Base-by-base conservation (phyloP, 208 protist species). In the Wallacemonas sp. region DNA sequence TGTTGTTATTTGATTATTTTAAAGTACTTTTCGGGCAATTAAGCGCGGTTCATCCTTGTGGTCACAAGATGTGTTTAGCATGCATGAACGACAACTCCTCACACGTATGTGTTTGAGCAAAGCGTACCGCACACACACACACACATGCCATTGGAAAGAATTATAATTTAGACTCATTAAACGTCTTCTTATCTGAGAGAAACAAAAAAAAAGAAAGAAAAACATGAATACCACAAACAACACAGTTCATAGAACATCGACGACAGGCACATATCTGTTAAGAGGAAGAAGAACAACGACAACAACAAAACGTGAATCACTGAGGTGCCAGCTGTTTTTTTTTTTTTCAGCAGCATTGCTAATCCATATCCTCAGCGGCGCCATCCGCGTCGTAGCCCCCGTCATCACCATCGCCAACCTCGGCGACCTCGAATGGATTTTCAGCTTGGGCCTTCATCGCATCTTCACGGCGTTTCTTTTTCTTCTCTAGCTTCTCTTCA, bases 341-440 rank as follows among this genome's bases (percentile, higher is more conserved):
- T n/a, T n/a, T n/a, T n/a, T n/a, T n/a, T n/a, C n/a, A n/a, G n/a
- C n/a, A n/a, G n/a, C n/a, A n/a, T n/a, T n/a, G n/a, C 33, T 26
- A 54, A 17, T 54, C 46, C 26, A 31, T 33, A 22, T 58, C 51
- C 14, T 34, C 51, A 3, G 51, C 51, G 51, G 12, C 79, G 9
- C 46, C 78, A 42, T 90, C 88, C 15, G 58, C 82, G 6, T 69
- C 70, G 67, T 92, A 90, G 30, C 76, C 80, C 24, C 75, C 75
- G n/a, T 66, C 66, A n/a, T 75, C 75, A 15, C 63, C 66, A n/a
- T 75, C 80, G 26, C 60, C 79, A 11, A 39, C 44, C 14, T 34
- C 61, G 41, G 75, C 78, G 27, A 93, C 78, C 68, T 96, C 87
- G 24, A 96, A 83, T 24, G 90, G 86, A 67, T 92, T 73, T 45